Evolutionary conservation across 768 basidiomycete species (phyloP), one percentile per base, ranked within the genome.

Genomic region (Naganishia onofrii): DNA sequence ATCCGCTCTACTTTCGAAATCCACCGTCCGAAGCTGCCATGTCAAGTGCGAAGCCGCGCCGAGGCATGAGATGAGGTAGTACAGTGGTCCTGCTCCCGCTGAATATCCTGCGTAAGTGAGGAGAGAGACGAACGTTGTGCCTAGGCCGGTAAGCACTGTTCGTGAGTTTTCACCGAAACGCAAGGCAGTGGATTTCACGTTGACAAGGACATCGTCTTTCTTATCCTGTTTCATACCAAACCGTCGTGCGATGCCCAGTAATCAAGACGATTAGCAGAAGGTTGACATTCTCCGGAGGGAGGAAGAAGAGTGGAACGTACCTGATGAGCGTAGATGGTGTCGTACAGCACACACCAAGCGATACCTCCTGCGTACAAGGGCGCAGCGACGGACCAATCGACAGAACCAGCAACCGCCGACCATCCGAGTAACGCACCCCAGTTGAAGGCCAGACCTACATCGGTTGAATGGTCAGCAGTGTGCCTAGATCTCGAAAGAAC

Each of bases 311-410:
- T 17, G 28, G 72, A 17, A 7, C 82, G 34, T 71, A 90, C 92
- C 84, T 97, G 95, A 80, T 99, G 96, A 2, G 96, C 96, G 76
- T 98, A 98, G 74, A 98, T 93, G 58, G 89, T 95, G 75, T 99
- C 96, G 78, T 98, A 99, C 1, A 96, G 91, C 53, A 99, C 85
- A 58, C 94, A 94, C 93, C 94, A 98, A 75, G 88, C 87, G 31
- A 93, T 82, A 28, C 92, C 91, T 9, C 94, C 92, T 0, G 89
- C 88, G 76, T 97, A 98, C 15, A 99, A 85, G 2, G 96, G 92
- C 10, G 90, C 81, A 52, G 90, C 91, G 51, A 94, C 86, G 13
- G 78, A 78, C 93, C 92, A 95, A 76, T 95, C 84, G 2, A 89
- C 88, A 1, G 84, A 75, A 1, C 91, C 92, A 0, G 89, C 87